Evolutionary conservation across 2,329 filamentous ascomycete genomes (phyloP).

Genomic region (Fusarium devonianum): DNA sequence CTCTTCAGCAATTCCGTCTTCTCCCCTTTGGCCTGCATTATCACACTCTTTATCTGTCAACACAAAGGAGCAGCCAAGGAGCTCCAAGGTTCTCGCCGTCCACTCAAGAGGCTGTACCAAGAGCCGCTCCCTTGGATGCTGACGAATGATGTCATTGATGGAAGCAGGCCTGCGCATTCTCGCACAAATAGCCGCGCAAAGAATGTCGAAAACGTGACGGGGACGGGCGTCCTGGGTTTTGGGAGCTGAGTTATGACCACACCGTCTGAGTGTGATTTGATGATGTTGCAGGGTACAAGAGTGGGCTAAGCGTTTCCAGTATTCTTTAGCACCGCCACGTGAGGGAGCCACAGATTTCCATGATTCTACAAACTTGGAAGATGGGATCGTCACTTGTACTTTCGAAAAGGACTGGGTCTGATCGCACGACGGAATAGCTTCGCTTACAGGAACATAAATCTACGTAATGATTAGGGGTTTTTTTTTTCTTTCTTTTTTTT

Average conservation of each 20-base stretch:
- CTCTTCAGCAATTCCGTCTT: not conserved
- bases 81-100: constrained; percentile 29
- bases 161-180: constrained; percentile 14
- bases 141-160: constrained; percentile 33
- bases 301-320: not conserved
- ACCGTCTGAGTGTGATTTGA: not conserved
- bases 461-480: too few species aligned
- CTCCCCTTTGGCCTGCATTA: not conserved
- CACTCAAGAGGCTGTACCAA: constrained; percentile 38
- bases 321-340: not conserved
- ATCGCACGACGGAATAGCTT: too few species aligned
- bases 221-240: too few species aligned
- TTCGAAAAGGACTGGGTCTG: too few species aligned
- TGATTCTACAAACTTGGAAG: too few species aligned
- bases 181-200: too few species aligned
- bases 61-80: constrained; percentile 28
- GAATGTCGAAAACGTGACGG: not conserved
- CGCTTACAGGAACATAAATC: too few species aligned
- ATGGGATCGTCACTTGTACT: too few species aligned
- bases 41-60: rapidly evolving
- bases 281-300: not conserved
- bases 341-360: not conserved
- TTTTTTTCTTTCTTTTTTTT: too few species aligned
- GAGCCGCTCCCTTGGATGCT: constrained; percentile 37
- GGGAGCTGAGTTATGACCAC: not conserved